A percentile compares a stretch with the other conserved stretches of the same genome.
phyloP scores from a whole-genome alignment of 768 basidiomycete species.

The Tulasnella sp. region DNA sequence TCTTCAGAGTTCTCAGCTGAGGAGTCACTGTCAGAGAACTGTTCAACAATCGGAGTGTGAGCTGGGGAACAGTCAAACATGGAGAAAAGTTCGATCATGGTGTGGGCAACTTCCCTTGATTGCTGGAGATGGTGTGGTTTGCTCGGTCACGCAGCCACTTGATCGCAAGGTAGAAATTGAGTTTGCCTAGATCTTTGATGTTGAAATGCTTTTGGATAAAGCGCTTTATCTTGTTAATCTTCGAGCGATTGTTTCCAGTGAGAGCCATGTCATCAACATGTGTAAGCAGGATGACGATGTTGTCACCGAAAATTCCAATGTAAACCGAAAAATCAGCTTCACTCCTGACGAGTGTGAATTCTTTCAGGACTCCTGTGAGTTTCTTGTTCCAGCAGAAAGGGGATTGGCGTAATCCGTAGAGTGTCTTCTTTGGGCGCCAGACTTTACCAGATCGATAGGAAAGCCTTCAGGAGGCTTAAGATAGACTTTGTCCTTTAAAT shows the following conservation, averaged over 20 bases:
- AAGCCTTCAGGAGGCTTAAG: neutral
- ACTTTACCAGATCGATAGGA: neutral
- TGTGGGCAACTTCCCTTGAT: neutral
- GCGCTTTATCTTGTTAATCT: neutral
- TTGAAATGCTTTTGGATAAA: neutral
- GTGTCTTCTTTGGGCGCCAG: neutral
- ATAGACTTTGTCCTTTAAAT: neutral
- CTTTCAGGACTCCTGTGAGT: neutral
- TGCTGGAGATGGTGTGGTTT: neutral
- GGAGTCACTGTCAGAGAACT: neutral
- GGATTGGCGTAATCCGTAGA: neutral
- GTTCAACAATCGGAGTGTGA: neutral
- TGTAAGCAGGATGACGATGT: neutral
- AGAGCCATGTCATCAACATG: conserved; percentile 10
- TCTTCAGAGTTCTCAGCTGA: neutral
- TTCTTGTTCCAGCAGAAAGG: neutral
- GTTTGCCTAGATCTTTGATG: neutral
- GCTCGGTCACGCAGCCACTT: neutral
- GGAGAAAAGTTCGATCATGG: neutral
- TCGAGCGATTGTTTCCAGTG: neutral
- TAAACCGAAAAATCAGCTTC: conserved; percentile 5
- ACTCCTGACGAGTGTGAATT: neutral
- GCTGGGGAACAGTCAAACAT: neutral
- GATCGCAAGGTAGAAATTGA: neutral
- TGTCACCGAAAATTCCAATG: neutral